Conservation (phyloP, 495 filamentous ascomycete species). For the Xylaria scruposa region DNA sequence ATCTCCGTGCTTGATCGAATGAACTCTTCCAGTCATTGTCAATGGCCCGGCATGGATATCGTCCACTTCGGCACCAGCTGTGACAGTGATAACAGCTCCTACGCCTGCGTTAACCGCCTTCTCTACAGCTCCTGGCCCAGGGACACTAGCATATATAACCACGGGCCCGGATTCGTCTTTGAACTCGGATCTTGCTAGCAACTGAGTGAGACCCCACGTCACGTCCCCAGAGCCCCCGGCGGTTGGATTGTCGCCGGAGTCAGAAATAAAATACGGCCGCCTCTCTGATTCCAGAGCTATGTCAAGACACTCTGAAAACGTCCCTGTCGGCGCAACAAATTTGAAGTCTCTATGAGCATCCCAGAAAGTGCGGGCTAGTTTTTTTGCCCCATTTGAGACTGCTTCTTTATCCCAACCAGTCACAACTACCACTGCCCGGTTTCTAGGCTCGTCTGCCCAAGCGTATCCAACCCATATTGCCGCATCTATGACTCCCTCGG, state of each 20-base stretch:
- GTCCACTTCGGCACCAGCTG: constrained; percentile 62
- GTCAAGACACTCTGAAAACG: constrained; percentile 57
- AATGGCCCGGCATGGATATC: constrained; percentile 58
- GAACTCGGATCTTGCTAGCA: constrained; percentile 59
- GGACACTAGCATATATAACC: constrained; percentile 65
- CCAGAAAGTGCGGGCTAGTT: constrained; percentile 60
- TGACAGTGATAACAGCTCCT: constrained; percentile 59
- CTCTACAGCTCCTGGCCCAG: constrained; percentile 55
- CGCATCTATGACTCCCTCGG: constrained; percentile 56
- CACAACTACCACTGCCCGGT: constrained; percentile 59
- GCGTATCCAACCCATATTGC: constrained; percentile 67
- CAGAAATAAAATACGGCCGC: constrained; percentile 65
- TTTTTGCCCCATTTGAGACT: constrained; percentile 48
- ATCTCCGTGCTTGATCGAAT: constrained; percentile 62
- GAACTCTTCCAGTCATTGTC: constrained; percentile 60
- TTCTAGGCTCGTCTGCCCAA: constrained; percentile 65
- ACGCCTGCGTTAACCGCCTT: constrained; percentile 56
- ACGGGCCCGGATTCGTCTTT: constrained; percentile 44
- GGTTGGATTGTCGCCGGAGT: constrained; percentile 65
- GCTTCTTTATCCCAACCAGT: constrained; percentile 57
- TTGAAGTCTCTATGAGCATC: constrained; percentile 53
- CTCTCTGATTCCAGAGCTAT: constrained; percentile 49
- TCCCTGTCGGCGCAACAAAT: constrained; percentile 62
- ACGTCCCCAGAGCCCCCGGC: constrained; percentile 64
- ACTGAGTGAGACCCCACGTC: constrained; percentile 57